Evolutionary conservation across 345 rosid species (phyloP).

Genomic region (Linum lewisii): DNA sequence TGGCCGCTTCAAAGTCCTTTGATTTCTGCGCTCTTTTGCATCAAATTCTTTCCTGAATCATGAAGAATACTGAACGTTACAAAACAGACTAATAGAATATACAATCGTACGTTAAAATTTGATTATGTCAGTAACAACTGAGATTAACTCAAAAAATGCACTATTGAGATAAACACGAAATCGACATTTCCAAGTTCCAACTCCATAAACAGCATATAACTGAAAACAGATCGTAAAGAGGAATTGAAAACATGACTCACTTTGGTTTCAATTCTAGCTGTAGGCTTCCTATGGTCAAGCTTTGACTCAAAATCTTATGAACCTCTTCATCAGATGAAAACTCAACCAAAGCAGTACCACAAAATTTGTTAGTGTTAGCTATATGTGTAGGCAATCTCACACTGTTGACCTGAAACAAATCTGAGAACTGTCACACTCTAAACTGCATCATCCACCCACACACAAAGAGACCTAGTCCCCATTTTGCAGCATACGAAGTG

Average conservation of each 20-base stretch:
- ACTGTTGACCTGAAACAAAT: slow-evolving; percentile 53
- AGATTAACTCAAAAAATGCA: too few species aligned
- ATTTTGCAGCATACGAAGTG: too few species aligned
- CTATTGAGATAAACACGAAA: background rate
- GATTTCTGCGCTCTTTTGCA: slow-evolving; percentile 41
- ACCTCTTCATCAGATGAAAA: slow-evolving; percentile 72
- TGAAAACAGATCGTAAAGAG: background rate
- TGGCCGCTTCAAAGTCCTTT: slow-evolving; percentile 35
- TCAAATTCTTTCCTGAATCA: slow-evolving; percentile 81
- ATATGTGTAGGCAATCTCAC: slow-evolving; percentile 89
- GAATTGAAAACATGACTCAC: slow-evolving; percentile 33
- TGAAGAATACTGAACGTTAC: background rate
- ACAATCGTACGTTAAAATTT: background rate
- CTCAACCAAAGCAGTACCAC: slow-evolving; percentile 82
- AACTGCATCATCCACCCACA: too few species aligned
- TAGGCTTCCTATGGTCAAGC: slow-evolving; percentile 54
- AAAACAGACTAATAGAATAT: background rate
- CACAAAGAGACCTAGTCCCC: too few species aligned
- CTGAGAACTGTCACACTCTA: background rate
- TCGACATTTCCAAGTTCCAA: background rate
- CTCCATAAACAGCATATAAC: background rate
- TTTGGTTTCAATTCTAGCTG: slow-evolving; percentile 68
- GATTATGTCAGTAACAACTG: too few species aligned
- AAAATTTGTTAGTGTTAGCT: slow-evolving; percentile 52
- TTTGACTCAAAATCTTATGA: slow-evolving; percentile 42